These are phyloP conservation scores for Hemileccinum rubropunctum DNA, from an alignment of 768 basidiomycete genomes.

Conservation along the genomic window DNA sequence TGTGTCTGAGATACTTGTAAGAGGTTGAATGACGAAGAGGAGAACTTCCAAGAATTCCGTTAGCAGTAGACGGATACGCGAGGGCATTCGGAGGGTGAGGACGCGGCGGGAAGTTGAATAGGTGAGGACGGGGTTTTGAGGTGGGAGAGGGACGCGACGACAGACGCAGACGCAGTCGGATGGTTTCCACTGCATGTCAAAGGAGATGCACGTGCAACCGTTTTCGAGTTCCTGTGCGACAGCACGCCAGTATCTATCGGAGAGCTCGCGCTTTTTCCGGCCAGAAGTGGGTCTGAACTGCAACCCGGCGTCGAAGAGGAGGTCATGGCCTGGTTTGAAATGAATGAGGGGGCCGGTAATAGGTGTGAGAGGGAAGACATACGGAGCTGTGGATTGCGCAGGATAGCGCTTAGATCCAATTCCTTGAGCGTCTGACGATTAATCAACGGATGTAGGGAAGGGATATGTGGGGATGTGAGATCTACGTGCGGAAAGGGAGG, in stretches of 20 bases:
- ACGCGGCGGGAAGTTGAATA: slow-evolving; percentile 43
- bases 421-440: slow-evolving; percentile 82
- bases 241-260: slow-evolving; percentile 85
- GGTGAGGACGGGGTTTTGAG: slow-evolving; percentile 41
- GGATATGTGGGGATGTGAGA: slow-evolving; percentile 53
- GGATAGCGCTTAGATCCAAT: slow-evolving; percentile 80
- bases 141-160: slow-evolving; percentile 40
- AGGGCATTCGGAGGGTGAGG: slow-evolving; percentile 65
- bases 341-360: background rate
- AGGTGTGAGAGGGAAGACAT: slow-evolving; percentile 34
- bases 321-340: slow-evolving; percentile 68
- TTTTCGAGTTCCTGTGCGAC: slow-evolving; percentile 72
- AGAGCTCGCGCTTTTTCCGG: slow-evolving; percentile 65
- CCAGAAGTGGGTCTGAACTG: slow-evolving; percentile 80
- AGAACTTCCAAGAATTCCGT: slow-evolving; percentile 79
- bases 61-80: slow-evolving; percentile 68
- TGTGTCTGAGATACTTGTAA: slow-evolving; percentile 58
- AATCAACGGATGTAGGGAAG: slow-evolving; percentile 70
- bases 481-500: slow-evolving; percentile 37
- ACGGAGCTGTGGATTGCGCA: slow-evolving; percentile 91
- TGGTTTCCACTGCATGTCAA: slow-evolving; percentile 59
- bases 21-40: slow-evolving; percentile 79
- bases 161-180: slow-evolving; percentile 55
- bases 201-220: slow-evolving; percentile 83
- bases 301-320: slow-evolving; percentile 82